These are phyloP conservation scores for Aegilops umbellulata DNA, from an alignment of 176 grass and related monocot genomes.

Conservation along the genomic window DNA sequence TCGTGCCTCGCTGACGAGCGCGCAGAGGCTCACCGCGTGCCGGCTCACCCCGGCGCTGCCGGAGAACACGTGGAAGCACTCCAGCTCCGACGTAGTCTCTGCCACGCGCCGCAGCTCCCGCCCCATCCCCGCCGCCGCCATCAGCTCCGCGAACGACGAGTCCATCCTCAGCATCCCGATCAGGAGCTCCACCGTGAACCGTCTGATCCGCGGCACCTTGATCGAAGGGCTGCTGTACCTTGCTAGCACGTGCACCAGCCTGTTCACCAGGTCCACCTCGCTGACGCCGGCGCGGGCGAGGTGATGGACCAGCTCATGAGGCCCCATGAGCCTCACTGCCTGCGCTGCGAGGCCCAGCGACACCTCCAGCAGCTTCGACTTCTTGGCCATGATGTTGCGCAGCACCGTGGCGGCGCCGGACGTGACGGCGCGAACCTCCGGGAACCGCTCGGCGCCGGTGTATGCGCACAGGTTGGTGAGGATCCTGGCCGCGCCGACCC, in stretches of 20 bases:
- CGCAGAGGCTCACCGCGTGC: constrained; percentile 34
- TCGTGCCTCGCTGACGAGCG: constrained; percentile 45
- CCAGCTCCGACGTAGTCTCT: constrained; percentile 66
- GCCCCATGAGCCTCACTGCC: constrained; percentile 43
- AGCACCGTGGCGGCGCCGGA: constrained; percentile 32
- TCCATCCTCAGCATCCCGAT: constrained; percentile 37
- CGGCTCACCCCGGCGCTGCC: constrained; percentile 55
- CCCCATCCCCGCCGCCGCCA: constrained; percentile 35
- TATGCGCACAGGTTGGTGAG: constrained; percentile 67
- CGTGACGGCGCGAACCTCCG: constrained; percentile 27
- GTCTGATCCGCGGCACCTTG: constrained; percentile 48
- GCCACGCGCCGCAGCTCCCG: constrained; percentile 38
- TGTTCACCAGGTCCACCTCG: constrained; percentile 4
- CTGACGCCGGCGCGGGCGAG: constrained; percentile 6
- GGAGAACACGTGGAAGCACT: constrained; percentile 79
- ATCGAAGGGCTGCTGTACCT: constrained; percentile 42
- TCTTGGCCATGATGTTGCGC: not conserved
- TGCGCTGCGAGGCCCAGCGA: constrained; percentile 47
- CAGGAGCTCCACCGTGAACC: constrained; percentile 50
- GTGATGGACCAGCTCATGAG: constrained; percentile 20
- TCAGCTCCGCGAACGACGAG: not conserved
- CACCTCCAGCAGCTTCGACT: constrained; percentile 39
- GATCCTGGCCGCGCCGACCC: constrained; percentile 41
- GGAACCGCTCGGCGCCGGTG: constrained; percentile 13
- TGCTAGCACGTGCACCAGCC: constrained; percentile 38